Conservation (phyloP, 306 rosid species). For the Begonia masoniana region DNA sequence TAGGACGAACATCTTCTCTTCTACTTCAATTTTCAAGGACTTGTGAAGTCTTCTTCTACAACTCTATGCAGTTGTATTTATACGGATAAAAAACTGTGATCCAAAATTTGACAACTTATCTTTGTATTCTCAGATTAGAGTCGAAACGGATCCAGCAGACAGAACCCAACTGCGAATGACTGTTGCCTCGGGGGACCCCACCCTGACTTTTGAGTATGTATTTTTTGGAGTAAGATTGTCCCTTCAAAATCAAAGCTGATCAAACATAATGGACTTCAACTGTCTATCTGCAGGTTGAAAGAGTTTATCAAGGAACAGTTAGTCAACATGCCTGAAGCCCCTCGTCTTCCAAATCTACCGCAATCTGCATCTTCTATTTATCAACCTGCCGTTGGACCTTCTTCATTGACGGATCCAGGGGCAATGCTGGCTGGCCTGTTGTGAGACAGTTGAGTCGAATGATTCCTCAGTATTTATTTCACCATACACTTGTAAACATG, state of each 20-base stretch:
- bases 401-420: conserved; percentile 70
- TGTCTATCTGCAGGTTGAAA: conserved; percentile 58
- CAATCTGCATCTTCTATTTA: conserved; percentile 38
- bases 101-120: too few species aligned
- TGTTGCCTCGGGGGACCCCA: conserved; percentile 91
- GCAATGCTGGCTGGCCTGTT: conserved; percentile 94
- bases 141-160: conserved; percentile 99
- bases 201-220: conserved; percentile 76
- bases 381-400: conserved; percentile 34
- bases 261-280: background rate
- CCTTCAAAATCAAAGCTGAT: background rate
- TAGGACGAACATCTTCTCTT: too few species aligned
- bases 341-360: conserved; percentile 27
- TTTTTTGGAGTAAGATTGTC: background rate
- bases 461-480: conserved; percentile 25
- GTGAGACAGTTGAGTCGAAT: conserved; percentile 25
- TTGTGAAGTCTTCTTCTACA: too few species aligned
- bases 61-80: too few species aligned
- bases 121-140: conserved; percentile 37
- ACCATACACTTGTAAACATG: conserved; percentile 52
- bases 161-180: conserved; percentile 98
- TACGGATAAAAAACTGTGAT: too few species aligned
- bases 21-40: too few species aligned
- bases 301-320: conserved; percentile 92
- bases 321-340: conserved; percentile 36